phyloP scores from a whole-genome alignment of 805 yeast species.

The Lipomyces starkeyi region DNA sequence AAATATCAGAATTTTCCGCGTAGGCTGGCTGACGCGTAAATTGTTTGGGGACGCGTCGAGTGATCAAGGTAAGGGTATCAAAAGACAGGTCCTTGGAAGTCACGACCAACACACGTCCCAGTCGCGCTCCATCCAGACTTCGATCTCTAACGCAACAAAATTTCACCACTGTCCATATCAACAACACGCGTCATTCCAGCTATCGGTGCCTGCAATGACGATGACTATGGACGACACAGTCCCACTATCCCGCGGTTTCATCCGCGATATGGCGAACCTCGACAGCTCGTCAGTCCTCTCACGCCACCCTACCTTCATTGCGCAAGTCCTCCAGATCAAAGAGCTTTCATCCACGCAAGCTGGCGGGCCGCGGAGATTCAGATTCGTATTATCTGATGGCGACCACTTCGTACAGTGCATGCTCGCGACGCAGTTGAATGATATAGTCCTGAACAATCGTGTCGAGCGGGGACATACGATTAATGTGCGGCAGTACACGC shows the following conservation, averaged over 20 bases:
- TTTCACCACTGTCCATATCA: not conserved
- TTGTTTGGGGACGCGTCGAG: too few species aligned
- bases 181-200: not conserved
- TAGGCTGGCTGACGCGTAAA: too few species aligned
- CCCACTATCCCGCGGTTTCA: constrained; percentile 1
- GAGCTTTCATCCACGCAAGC: constrained; percentile 22
- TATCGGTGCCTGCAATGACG: not conserved
- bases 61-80: too few species aligned
- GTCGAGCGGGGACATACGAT: constrained; percentile 31
- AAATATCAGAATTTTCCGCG: too few species aligned
- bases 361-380: constrained; percentile 35
- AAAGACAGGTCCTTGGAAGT: too few species aligned
- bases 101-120: too few species aligned
- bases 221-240: not conserved
- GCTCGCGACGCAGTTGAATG: constrained; percentile 23
- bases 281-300: not conserved
- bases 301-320: constrained; percentile 12
- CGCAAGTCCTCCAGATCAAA: constrained; percentile 35
- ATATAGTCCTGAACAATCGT: constrained; percentile 15
- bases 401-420: constrained; percentile 33
- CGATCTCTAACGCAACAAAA: not conserved
- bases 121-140: not conserved
- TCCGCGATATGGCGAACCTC: not conserved
- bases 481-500: constrained; percentile 24
- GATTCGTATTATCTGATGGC: constrained; percentile 38